A percentile compares a stretch with the other conserved stretches of the same genome.
phyloP scores from a whole-genome alignment of 2,329 filamentous ascomycete species.

The Plectosphaerella sp. region DNA sequence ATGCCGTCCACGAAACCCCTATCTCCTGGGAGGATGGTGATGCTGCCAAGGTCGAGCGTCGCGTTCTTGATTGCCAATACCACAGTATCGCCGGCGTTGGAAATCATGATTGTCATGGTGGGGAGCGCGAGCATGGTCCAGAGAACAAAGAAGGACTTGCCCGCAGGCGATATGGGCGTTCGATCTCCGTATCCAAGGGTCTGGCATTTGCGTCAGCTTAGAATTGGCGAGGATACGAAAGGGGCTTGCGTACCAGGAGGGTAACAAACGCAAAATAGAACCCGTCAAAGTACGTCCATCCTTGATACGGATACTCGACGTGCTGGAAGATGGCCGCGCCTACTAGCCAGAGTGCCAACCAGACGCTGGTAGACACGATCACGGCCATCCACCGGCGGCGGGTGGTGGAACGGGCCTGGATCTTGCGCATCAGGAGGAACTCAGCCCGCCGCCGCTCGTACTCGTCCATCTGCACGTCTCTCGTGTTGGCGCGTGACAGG shows the following conservation, averaged over 20 bases:
- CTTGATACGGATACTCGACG: constrained; percentile 47
- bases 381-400: constrained; percentile 74
- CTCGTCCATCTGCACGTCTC: constrained; percentile 28
- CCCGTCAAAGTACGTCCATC: constrained; percentile 72
- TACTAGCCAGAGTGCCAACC: constrained; percentile 72
- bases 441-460: constrained; percentile 62
- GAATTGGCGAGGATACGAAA: constrained; percentile 25
- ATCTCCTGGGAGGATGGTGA: constrained; percentile 59
- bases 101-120: constrained; percentile 82
- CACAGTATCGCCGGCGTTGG: constrained; percentile 79
- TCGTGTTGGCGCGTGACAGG: constrained; percentile 1
- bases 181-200: constrained; percentile 87
- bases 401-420: constrained; percentile 61
- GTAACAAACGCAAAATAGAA: constrained; percentile 85
- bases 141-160: constrained; percentile 85
- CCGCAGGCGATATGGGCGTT: constrained; percentile 70
- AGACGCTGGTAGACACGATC: constrained; percentile 61
- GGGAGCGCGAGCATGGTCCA: constrained; percentile 85
- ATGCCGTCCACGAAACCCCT: constrained; percentile 39
- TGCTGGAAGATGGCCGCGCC: constrained; percentile 70
- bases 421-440: constrained; percentile 76
- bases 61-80: constrained; percentile 56
- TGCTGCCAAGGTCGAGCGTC: constrained; percentile 51
- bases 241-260: constrained; percentile 30
- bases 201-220: too few relatives aligned